These are phyloP conservation scores for Bipolaris cookei DNA, from an alignment of 2,329 filamentous ascomycete genomes.

Conservation along the genomic window DNA sequence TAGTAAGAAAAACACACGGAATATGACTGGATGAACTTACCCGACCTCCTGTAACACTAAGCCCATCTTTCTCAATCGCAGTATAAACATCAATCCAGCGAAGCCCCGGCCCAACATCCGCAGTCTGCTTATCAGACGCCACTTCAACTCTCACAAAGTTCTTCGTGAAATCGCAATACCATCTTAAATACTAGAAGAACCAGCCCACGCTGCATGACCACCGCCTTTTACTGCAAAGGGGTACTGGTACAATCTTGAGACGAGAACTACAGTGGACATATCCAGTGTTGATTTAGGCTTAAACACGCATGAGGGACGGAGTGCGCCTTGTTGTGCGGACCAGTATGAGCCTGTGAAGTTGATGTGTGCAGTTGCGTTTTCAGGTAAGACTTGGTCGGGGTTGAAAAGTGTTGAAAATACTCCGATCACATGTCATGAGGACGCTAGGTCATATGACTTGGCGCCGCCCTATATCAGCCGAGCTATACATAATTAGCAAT, in stretches of 20 bases:
- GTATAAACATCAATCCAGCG: conserved; percentile 41
- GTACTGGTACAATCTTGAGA: conserved; percentile 27
- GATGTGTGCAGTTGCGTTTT: conserved; percentile 12
- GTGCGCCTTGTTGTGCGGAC: conserved; percentile 31
- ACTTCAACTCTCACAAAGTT: conserved; percentile 36
- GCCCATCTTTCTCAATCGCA: conserved; percentile 27
- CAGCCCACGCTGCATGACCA: conserved; percentile 50
- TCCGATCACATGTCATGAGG: no score
- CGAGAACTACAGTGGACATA: conserved; percentile 20
- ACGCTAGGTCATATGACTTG: no score
- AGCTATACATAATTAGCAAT: no score
- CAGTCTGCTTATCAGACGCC: conserved; percentile 29
- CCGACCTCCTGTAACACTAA: conserved; percentile 36
- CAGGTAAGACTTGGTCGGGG: conserved; percentile 13
- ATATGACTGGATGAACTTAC: conserved; percentile 1
- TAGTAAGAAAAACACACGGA: not conserved
- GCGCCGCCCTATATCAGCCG: no score
- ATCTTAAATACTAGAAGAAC: conserved; percentile 50
- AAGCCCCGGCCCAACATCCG: conserved; percentile 35
- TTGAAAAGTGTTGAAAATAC: no score
- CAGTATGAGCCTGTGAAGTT: conserved; percentile 22
- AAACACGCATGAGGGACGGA: conserved; percentile 33
- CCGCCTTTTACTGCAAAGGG: conserved; percentile 54
- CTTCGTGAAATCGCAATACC: conserved; percentile 54
- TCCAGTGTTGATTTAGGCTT: conserved; percentile 17